These are phyloP conservation scores for Melanomma pulvis-pyrius DNA, from an alignment of 495 filamentous ascomycete species.

Conservation along the genomic window DNA sequence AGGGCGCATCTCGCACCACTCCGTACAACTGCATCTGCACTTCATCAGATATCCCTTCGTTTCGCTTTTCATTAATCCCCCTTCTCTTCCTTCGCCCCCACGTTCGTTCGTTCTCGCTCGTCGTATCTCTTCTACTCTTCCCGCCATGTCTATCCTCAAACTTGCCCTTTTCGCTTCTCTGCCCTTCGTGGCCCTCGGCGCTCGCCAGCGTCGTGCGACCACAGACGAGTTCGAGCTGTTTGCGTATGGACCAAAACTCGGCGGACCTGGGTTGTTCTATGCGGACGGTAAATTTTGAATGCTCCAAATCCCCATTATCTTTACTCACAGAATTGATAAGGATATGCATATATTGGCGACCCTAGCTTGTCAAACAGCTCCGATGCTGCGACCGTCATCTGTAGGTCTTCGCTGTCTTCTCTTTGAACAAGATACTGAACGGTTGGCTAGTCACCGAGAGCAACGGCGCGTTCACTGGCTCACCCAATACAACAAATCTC, in stretches of 20 bases:
- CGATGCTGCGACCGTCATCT: conserved; percentile 8
- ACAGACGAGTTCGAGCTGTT: conserved; percentile 1
- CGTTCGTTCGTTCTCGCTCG: background rate
- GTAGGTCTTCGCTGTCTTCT: background rate
- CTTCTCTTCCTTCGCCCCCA: background rate
- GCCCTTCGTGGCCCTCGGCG: background rate
- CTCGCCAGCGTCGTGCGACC: conserved; percentile 6
- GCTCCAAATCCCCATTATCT: background rate
- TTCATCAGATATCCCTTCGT: background rate
- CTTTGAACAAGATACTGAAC: background rate
- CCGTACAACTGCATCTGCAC: conserved; percentile 1
- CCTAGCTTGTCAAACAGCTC: conserved; percentile 13
- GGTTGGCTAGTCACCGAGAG: background rate
- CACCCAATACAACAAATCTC: conserved; percentile 9
- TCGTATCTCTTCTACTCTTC: background rate
- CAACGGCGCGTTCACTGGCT: background rate
- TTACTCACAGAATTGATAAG: background rate
- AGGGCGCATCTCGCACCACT: background rate
- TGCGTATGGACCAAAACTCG: background rate
- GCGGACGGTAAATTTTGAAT: background rate
- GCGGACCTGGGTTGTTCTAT: conserved; percentile 4
- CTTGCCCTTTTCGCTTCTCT: conserved; percentile 9
- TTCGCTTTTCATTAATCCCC: background rate
- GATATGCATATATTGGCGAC: conserved; percentile 13
- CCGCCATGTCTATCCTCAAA: background rate